Evolutionary conservation across 2,329 filamentous ascomycete species (phyloP).

Genomic region (Pleomassaria siparia): DNA sequence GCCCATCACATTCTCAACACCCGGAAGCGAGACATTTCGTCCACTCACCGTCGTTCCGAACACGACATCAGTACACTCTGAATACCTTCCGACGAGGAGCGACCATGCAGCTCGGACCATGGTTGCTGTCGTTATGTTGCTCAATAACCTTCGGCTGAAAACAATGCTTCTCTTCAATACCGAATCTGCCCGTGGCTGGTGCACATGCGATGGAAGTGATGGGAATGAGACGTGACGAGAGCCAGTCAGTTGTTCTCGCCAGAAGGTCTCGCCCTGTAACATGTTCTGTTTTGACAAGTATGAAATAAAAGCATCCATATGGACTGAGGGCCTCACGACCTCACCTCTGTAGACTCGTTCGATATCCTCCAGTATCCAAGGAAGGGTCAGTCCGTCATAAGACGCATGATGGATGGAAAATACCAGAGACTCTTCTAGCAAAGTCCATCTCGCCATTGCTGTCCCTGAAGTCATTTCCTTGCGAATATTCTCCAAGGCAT

Average conservation of each 20-base stretch:
- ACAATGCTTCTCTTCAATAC: constrained; percentile 4
- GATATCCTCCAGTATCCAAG: constrained; percentile 6
- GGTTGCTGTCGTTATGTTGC: constrained; percentile 11
- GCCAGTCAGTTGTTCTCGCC: constrained; percentile 23
- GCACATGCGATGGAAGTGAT: constrained; percentile 5
- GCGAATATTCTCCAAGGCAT: constrained; percentile 6
- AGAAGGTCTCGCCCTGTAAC: constrained; percentile 21
- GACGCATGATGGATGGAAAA: constrained; percentile 41
- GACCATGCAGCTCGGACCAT: constrained; percentile 33
- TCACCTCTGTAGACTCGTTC: constrained; percentile 7
- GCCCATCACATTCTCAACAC: constrained; percentile 42
- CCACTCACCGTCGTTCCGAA: constrained; percentile 45
- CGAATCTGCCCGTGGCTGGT: constrained; percentile 11
- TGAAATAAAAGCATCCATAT: constrained; percentile 23
- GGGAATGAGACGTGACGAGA: constrained; percentile 11
- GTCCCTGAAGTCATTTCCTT: constrained; percentile 6
- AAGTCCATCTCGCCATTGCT: constrained; percentile 15
- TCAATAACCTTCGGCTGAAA: neutral
- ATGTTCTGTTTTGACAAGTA: constrained; percentile 15
- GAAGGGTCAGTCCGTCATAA: constrained; percentile 34
- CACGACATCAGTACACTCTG: constrained; percentile 31
- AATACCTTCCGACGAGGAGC: constrained; percentile 22
- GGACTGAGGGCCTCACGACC: neutral
- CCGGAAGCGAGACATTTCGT: constrained; percentile 39
- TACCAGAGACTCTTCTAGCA: constrained; percentile 10